phyloP scores from a whole-genome alignment of 2,329 filamentous ascomycete species.

The Aspergillus fischeri region DNA sequence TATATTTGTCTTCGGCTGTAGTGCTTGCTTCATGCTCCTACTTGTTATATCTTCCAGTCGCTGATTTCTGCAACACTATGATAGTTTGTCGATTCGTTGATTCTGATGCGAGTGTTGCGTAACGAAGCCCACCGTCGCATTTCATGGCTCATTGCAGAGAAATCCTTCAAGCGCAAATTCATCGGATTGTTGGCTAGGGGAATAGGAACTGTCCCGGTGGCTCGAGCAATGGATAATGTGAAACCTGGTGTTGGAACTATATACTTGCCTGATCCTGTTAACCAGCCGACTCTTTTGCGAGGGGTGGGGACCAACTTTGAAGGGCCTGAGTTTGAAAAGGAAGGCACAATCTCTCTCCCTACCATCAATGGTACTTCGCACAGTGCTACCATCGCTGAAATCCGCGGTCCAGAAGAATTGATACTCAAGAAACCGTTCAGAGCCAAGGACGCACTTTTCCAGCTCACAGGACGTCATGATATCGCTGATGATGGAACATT shows the following conservation, averaged over 20 bases:
- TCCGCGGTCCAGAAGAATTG: conserved; percentile 74
- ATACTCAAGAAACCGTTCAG: conserved; percentile 85
- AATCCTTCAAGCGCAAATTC: conserved; percentile 85
- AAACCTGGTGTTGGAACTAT: conserved; percentile 75
- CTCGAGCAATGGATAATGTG: conserved; percentile 82
- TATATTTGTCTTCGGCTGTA: not conserved
- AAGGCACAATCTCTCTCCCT: conserved; percentile 82
- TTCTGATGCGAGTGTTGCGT: conserved; percentile 85
- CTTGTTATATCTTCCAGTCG: conserved; percentile 7
- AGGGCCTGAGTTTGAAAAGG: conserved; percentile 63
- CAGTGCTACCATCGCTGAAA: conserved; percentile 78
- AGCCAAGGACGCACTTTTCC: conserved; percentile 66
- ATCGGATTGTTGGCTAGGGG: conserved; percentile 82
- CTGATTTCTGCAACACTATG: not conserved
- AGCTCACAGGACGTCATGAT: conserved; percentile 77
- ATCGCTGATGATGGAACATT: conserved; percentile 64
- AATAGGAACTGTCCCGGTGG: conserved; percentile 88
- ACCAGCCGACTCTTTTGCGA: conserved; percentile 75
- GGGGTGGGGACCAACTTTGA: conserved; percentile 81
- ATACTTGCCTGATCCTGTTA: conserved; percentile 82
- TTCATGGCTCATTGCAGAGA: conserved; percentile 89
- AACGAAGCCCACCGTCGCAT: conserved; percentile 84
- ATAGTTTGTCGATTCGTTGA: conserved; percentile 90
- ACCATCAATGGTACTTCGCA: conserved; percentile 75
- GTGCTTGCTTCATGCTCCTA: not conserved